Base-by-base conservation (phyloP, 768 basidiomycete genomes). In the Inosperma sp. region DNA sequence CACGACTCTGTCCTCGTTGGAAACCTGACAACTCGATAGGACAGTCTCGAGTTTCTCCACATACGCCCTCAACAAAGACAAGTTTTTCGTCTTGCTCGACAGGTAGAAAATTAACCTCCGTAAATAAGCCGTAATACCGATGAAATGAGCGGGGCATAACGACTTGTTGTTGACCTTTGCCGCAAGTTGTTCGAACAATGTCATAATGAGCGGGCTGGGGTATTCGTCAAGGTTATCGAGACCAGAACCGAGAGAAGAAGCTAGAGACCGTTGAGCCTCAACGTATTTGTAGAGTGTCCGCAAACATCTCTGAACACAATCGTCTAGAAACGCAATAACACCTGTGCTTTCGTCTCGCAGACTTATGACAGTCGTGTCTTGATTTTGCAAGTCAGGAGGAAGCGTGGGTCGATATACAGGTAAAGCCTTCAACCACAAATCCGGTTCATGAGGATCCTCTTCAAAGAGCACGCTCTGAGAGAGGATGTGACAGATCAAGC, bases 261-360 rank as follows among this genome's bases (percentile, higher is more conserved):
- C 46, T 17, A 81, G 61, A 0, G 65, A 59, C 5, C 75, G 64
- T 54, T 84, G 66, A 19, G 83, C 83, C 59, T 96, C 93, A 47
- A 95, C 74, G 62, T 95, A 97, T 23, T 81, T 78, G 63, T 93
- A 88, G 0, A 92, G 89, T 2, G 85, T 86, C 65, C 87, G 91
- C 55, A 85, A 62, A 57, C 86, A 93, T 14, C 89, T 76, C 51
- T 86, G 84, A 3, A 88, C 74, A 60, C 92, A 95, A 44, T 93
- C 91, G 56, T 97, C 94, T 9, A 96, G 59, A 68, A 96, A 93
- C 0, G 66, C 51, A 14, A 86, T 68, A 22, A 84, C 78, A 35
- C 73, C 72, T 5, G 76, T 74, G 9, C 71, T 70, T 67, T 86
- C 87, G 37, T 79, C 80, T 2, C 70, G 72, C 17, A 86, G 68